Percentiles rank a stretch among this genome's conserved stretches.
phyloP scores from a whole-genome alignment of 768 basidiomycete species.

The Mycena floridula region DNA sequence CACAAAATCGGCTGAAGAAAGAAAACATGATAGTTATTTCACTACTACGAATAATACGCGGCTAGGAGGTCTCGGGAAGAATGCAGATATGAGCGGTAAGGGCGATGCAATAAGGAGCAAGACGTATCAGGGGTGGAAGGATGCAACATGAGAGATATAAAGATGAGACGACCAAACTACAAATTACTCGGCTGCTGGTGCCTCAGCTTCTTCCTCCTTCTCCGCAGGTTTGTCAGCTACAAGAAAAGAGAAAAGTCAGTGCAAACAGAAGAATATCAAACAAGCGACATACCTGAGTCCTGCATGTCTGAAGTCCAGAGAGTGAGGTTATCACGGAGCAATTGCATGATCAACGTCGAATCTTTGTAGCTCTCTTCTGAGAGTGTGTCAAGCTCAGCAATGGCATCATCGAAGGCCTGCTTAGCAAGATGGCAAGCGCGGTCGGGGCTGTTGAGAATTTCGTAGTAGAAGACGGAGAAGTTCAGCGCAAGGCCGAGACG shows the following conservation, averaged over 20 bases:
- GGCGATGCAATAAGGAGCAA: slow-evolving; percentile 6
- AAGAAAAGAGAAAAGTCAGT: slow-evolving; percentile 8
- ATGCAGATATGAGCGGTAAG: neutral
- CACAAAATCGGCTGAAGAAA: neutral
- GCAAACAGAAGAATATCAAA: neutral
- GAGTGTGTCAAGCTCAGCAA: slow-evolving; percentile 97
- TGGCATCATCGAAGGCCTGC: slow-evolving; percentile 98
- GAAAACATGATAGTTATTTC: neutral
- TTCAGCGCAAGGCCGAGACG: slow-evolving; percentile 97
- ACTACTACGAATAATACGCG: slow-evolving; percentile 1
- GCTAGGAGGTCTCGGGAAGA: neutral
- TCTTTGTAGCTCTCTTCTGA: slow-evolving; percentile 99
- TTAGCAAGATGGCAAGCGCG: slow-evolving; percentile 98
- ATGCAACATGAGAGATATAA: slow-evolving; percentile 3
- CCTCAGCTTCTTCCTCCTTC: slow-evolving; percentile 63
- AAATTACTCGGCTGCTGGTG: slow-evolving; percentile 60
- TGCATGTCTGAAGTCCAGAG: slow-evolving; percentile 99
- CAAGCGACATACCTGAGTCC: slow-evolving; percentile 61
- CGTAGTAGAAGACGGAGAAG: slow-evolving; percentile 99
- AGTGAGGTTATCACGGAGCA: slow-evolving; percentile 94
- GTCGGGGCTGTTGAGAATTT: slow-evolving; percentile 98
- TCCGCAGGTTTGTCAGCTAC: slow-evolving; percentile 66
- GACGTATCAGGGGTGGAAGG: slow-evolving; percentile 4
- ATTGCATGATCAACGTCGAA: slow-evolving; percentile 95
- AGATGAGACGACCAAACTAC: slow-evolving; percentile 8